Evolutionary conservation across 2,329 filamentous ascomycete species (phyloP), one percentile per base, ranked within the genome.

Genomic region (Ploettnerulaceae sp.): DNA sequence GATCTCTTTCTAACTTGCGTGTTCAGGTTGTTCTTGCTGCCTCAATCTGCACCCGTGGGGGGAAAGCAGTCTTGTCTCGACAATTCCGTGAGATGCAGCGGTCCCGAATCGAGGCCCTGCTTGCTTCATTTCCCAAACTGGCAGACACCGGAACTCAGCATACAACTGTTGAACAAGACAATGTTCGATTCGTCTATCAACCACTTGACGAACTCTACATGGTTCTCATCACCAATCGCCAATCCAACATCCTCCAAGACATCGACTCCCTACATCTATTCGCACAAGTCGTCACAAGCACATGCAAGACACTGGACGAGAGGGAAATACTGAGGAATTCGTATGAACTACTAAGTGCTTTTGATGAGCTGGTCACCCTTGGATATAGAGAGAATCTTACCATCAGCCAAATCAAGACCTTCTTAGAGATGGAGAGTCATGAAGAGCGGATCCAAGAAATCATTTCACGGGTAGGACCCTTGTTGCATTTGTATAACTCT

Each of bases 361-460:
- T 97, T 62, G 93, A 98, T 64, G 93, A 98, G 72, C 78, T 98
- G 49, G 91, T 98, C 51, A 96, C 91, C 1, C 75, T 95, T 54
- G 93, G 93, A 9, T 97, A 98, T 71, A 74, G 93, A 63, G 93
- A 98, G 72, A 98, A 98, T 69, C 72, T 98, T 58, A 94, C 91
- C 18, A 80, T 98, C 61, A 88, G 83, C 69, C 94, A 98, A 71
- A 98, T 98, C 74, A 96, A 94, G 77, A 96, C 93, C 2, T 98
- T 98, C 75, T 70, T 98, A 58, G 94, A 97, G 65, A 98, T 98
- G 93, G 93, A 98, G 69, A 93, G 86, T 69, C 93, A 98, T 64
- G 94, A 98, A 70, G 93, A 98, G 76, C 83, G 93, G 65, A 97
- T 98, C 59, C 93, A 98, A 69, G 93, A 96, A 66, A 98, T 96